A percentile compares a stretch with the other conserved stretches of the same genome.
These are phyloP conservation scores for Candida lessepsii DNA, from an alignment of 805 yeast genomes.

Conservation along the genomic window DNA sequence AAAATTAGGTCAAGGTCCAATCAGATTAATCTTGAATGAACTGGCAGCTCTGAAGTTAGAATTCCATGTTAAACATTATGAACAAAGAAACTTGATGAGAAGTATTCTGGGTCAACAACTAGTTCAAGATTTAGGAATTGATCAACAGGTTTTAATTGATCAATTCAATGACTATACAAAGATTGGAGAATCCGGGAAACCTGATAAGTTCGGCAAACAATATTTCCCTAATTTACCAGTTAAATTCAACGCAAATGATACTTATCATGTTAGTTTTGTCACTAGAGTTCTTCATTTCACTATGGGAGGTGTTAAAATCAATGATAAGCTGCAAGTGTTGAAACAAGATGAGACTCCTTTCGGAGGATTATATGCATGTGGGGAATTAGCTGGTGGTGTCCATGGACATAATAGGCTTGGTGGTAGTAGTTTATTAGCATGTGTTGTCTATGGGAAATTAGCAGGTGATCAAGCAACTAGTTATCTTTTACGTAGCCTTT, in stretches of 20 bases:
- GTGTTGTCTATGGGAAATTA: slow-evolving; percentile 55
- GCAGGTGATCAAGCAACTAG: slow-evolving; percentile 44
- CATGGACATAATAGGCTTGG: slow-evolving; percentile 65
- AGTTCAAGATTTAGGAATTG: slow-evolving; percentile 36
- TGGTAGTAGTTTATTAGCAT: slow-evolving; percentile 56
- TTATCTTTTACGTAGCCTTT: slow-evolving; percentile 11
- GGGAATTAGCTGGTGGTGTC: slow-evolving; percentile 68
- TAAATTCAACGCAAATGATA: slow-evolving; percentile 26
- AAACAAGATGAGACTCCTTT: slow-evolving; percentile 28
- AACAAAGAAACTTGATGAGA: slow-evolving; percentile 54
- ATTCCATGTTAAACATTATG: slow-evolving; percentile 56
- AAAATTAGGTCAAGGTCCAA: slow-evolving; percentile 42
- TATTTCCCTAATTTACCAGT: slow-evolving; percentile 51
- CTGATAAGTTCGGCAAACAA: slow-evolving; percentile 46
- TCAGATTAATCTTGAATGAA: slow-evolving; percentile 50
- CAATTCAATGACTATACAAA: slow-evolving; percentile 43
- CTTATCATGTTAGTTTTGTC: slow-evolving; percentile 51
- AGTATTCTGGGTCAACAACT: slow-evolving; percentile 44
- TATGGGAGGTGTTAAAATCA: slow-evolving; percentile 67
- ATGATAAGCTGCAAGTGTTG: slow-evolving; percentile 45
- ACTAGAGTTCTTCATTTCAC: slow-evolving; percentile 65
- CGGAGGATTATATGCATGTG: slow-evolving; percentile 57
- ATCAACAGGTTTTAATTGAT: slow-evolving; percentile 22
- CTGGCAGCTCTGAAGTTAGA: slow-evolving; percentile 44
- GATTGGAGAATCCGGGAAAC: slow-evolving; percentile 40